Conservation (phyloP, 257 asterid genomes). For the Nicotiana obtusifolia region DNA sequence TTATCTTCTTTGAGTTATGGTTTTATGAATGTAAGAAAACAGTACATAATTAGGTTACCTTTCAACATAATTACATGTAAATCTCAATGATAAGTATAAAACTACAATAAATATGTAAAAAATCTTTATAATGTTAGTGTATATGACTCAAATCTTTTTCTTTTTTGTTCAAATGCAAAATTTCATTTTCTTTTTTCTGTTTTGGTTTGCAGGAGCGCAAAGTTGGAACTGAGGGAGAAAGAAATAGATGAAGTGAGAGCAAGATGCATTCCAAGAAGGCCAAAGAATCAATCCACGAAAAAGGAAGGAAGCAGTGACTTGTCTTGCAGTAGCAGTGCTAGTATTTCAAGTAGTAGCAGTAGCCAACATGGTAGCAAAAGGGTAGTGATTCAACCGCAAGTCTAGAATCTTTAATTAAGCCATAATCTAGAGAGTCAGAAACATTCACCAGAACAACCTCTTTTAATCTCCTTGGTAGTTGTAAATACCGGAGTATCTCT, state of each 20-base stretch:
- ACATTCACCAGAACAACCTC: too few species aligned
- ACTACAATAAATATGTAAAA: too few species aligned
- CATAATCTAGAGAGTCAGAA: too few species aligned
- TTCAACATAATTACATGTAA: too few species aligned
- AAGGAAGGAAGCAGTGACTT: constrained; percentile 11
- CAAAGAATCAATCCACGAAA: constrained; percentile 15
- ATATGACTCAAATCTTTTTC: not conserved
- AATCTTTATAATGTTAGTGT: too few species aligned
- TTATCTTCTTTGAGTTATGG: too few species aligned
- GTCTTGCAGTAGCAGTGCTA: constrained; percentile 4
- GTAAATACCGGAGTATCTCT: too few species aligned
- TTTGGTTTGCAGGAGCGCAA: constrained; percentile 28
- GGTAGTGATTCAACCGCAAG: not conserved
- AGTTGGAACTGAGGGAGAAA: constrained; percentile 23
- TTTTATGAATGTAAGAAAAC: too few species aligned
- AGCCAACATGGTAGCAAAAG: constrained; percentile 25
- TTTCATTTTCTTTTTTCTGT: not conserved
- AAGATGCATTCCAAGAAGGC: constrained; percentile 29
- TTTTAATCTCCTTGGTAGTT: too few species aligned
- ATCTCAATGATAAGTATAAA: not conserved
- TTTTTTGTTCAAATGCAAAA: too few species aligned
- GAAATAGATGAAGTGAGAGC: constrained; percentile 25
- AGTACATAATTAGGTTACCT: too few species aligned
- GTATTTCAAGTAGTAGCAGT: constrained; percentile 9
- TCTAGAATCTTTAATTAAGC: not conserved